Percentiles rank a stretch among this genome's conserved stretches.
These are phyloP conservation scores for Fusarium floridanum DNA, from an alignment of 2,329 filamentous ascomycete species.

Conservation along the genomic window DNA sequence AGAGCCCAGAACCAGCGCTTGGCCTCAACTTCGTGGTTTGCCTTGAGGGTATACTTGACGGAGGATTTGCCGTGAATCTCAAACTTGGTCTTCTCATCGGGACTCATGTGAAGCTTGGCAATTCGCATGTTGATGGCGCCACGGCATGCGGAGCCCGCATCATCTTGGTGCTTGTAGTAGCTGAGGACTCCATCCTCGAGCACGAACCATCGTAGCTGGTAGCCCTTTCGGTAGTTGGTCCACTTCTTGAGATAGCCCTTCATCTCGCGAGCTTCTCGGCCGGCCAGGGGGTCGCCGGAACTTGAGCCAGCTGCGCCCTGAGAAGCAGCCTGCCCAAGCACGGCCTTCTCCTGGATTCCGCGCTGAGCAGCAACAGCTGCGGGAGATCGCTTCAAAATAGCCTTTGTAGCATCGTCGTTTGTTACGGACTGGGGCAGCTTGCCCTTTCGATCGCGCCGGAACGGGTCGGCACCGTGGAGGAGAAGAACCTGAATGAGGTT, in stretches of 20 bases:
- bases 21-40: slow-evolving; percentile 97
- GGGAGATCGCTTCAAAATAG: slow-evolving; percentile 93
- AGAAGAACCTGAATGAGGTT: slow-evolving; percentile 90
- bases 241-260: slow-evolving; percentile 99
- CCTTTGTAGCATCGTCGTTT: slow-evolving; percentile 89
- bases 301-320: slow-evolving; percentile 66
- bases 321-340: slow-evolving; percentile 79
- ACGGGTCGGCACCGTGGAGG: slow-evolving; percentile 95
- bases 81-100: slow-evolving; percentile 97
- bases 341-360: slow-evolving; percentile 96
- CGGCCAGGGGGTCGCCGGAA: slow-evolving; percentile 73
- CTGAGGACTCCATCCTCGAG: slow-evolving; percentile 96
- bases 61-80: slow-evolving; percentile 98
- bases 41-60: slow-evolving; percentile 97
- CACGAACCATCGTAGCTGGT: slow-evolving; percentile 97
- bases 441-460: slow-evolving; percentile 92
- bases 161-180: slow-evolving; percentile 99
- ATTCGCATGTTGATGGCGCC: slow-evolving; percentile 99
- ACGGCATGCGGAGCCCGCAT: slow-evolving; percentile 94
- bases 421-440: slow-evolving; percentile 97
- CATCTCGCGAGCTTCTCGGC: slow-evolving; percentile 94
- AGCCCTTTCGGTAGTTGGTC: slow-evolving; percentile 98
- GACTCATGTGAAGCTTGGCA: slow-evolving; percentile 92
- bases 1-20: slow-evolving; percentile 99
- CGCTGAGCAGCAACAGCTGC: slow-evolving; percentile 94